phyloP scores from a whole-genome alignment of 2,329 filamentous ascomycete species.

The Trichoderma koningiopsis region DNA sequence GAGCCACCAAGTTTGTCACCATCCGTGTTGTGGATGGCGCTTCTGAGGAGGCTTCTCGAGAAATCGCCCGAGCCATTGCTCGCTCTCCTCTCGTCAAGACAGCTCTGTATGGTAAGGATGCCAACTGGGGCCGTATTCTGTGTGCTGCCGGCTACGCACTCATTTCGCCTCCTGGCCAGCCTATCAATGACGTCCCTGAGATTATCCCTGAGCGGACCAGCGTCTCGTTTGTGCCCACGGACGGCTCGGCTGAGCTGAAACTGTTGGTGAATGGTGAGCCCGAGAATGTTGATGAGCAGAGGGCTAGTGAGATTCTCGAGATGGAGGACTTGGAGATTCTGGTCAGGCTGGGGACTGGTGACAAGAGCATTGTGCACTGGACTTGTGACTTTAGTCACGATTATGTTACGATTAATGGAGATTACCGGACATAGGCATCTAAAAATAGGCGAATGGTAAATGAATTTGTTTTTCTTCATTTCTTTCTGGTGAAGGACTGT shows the following conservation, averaged over 20 bases:
- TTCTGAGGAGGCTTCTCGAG: conserved; percentile 69
- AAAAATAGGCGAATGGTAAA: neutral
- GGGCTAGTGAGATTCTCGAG: conserved; percentile 76
- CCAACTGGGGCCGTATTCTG: conserved; percentile 97
- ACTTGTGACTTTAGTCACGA: conserved; percentile 87
- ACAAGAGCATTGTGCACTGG: conserved; percentile 73
- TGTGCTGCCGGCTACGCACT: conserved; percentile 87
- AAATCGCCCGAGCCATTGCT: conserved; percentile 85
- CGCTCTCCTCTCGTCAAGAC: conserved; percentile 95
- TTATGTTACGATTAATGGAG: conserved; percentile 70
- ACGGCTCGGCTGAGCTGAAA: conserved; percentile 76
- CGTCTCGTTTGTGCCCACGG: conserved; percentile 76
- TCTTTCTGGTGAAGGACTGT: neutral
- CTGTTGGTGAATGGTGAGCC: conserved; percentile 79
- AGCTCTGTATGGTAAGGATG: conserved; percentile 92
- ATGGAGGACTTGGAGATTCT: conserved; percentile 78
- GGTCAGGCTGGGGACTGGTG: conserved; percentile 70
- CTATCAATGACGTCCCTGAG: conserved; percentile 61
- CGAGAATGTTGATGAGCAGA: conserved; percentile 73
- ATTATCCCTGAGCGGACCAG: conserved; percentile 71
- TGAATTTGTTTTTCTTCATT: neutral
- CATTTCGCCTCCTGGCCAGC: conserved; percentile 59
- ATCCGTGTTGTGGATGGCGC: conserved; percentile 78
- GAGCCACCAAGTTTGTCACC: conserved; percentile 96
- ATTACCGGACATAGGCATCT: conserved; percentile 61